Conservation (phyloP, 1,284 basidiomycete species). For the Melampsora americana region DNA sequence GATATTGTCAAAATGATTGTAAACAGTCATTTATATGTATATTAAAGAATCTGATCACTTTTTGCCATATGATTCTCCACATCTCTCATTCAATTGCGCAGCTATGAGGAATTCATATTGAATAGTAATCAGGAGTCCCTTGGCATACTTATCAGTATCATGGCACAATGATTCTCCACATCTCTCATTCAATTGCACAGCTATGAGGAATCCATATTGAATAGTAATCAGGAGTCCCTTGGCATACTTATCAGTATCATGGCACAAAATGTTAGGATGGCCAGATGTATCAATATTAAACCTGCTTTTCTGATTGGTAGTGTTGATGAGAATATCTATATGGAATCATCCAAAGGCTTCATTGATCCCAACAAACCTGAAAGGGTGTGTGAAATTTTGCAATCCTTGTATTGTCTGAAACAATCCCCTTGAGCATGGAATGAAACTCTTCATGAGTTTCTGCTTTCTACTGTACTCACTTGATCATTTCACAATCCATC, state of each 20-base stretch:
- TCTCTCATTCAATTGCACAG: background rate
- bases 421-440: slow-evolving; percentile 13
- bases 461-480: background rate
- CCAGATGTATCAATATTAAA: background rate
- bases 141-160: background rate
- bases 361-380: background rate
- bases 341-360: slow-evolving; percentile 5
- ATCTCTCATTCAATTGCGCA: too few species aligned
- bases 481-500: background rate
- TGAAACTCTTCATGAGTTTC: background rate
- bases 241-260: background rate
- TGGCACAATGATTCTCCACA: slow-evolving; percentile 8
- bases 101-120: background rate
- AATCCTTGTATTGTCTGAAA: slow-evolving; percentile 25
- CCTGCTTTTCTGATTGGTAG: slow-evolving; percentile 13
- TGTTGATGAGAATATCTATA: background rate
- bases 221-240: background rate
- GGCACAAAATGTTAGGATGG: background rate
- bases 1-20: too few species aligned
- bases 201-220: background rate
- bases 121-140: background rate
- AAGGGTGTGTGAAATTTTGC: slow-evolving; percentile 1
- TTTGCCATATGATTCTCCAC: too few species aligned
- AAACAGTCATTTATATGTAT: too few species aligned
- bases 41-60: too few species aligned